A percentile compares a stretch with the other conserved stretches of the same genome.
phyloP scores from a whole-genome alignment of 192 early-diverging fungal species.

The Backusella morwellensis region DNA sequence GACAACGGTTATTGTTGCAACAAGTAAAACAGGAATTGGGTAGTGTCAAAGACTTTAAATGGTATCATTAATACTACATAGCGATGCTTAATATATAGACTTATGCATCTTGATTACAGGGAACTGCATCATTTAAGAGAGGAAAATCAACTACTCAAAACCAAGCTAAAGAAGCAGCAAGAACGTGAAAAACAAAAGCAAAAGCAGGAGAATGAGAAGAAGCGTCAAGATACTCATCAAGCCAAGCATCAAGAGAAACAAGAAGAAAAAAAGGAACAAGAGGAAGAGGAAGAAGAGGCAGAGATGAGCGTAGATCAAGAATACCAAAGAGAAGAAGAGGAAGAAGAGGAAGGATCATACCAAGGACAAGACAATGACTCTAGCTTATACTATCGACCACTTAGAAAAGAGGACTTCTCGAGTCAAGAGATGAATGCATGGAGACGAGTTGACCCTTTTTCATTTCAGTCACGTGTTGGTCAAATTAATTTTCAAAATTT shows the following conservation, averaged over 20 bases:
- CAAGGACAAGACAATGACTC: neutral
- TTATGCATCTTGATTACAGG: neutral
- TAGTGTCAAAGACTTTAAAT: constrained; percentile 6
- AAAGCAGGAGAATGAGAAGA: neutral
- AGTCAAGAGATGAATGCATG: neutral
- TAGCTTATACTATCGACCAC: neutral
- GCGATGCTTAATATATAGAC: too few relatives aligned
- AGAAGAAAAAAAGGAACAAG: neutral
- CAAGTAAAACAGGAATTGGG: neutral
- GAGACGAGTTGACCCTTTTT: neutral
- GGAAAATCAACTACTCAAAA: neutral
- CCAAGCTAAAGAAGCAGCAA: neutral
- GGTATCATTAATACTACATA: neutral
- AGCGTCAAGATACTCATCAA: neutral
- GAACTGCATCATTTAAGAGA: neutral
- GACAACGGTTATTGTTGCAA: neutral
- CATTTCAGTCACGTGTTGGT: neutral
- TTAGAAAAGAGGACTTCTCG: neutral
- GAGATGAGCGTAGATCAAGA: neutral
- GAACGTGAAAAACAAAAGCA: neutral
- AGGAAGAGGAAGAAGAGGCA: neutral
- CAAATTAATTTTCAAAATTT: neutral
- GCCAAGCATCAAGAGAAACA: neutral
- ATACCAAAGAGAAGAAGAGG: neutral
- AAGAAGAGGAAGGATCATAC: neutral